Evolutionary conservation across 306 rosid genomes (phyloP).

Genomic region (Ormosia semicastrata): DNA sequence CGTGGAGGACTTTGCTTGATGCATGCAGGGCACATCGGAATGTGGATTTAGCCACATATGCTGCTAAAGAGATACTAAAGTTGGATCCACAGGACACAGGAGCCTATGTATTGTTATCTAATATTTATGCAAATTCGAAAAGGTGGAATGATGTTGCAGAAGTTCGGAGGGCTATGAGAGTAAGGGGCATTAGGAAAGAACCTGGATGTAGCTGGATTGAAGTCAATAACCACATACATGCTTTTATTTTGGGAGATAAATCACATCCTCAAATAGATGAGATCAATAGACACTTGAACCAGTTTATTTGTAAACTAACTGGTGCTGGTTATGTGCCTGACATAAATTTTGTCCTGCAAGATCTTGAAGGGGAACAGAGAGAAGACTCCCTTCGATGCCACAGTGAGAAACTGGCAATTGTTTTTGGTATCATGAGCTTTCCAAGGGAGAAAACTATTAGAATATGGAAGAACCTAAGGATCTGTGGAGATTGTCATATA

Average conservation of each 20-base stretch:
- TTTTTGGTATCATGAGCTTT: slow-evolving; percentile 68
- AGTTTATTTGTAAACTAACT: slow-evolving; percentile 49
- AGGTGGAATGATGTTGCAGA: slow-evolving; percentile 78
- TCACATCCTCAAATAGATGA: slow-evolving; percentile 74
- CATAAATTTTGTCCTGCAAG: slow-evolving; percentile 82
- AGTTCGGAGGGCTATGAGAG: slow-evolving; percentile 64
- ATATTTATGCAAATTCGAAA: slow-evolving; percentile 71
- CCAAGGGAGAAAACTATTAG: slow-evolving; percentile 69
- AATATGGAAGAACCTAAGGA: slow-evolving; percentile 85
- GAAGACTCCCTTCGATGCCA: slow-evolving; percentile 78
- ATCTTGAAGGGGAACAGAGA: slow-evolving; percentile 83
- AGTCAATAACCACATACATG: slow-evolving; percentile 66
- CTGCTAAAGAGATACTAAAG: slow-evolving; percentile 73
- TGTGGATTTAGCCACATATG: slow-evolving; percentile 64
- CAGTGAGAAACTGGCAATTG: slow-evolving; percentile 81
- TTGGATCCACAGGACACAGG: slow-evolving; percentile 73
- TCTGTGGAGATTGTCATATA: slow-evolving; percentile 88
- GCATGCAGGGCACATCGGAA: slow-evolving; percentile 76
- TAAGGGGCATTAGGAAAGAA: slow-evolving; percentile 72
- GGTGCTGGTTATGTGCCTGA: slow-evolving; percentile 77
- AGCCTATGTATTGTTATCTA: slow-evolving; percentile 75
- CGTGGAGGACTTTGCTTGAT: slow-evolving; percentile 85
- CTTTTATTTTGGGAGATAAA: slow-evolving; percentile 74
- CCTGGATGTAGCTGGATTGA: slow-evolving; percentile 98
- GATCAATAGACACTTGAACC: slow-evolving; percentile 50